Conservation (phyloP, 2,329 filamentous ascomycete genomes). For the Aspergillus piperis region DNA sequence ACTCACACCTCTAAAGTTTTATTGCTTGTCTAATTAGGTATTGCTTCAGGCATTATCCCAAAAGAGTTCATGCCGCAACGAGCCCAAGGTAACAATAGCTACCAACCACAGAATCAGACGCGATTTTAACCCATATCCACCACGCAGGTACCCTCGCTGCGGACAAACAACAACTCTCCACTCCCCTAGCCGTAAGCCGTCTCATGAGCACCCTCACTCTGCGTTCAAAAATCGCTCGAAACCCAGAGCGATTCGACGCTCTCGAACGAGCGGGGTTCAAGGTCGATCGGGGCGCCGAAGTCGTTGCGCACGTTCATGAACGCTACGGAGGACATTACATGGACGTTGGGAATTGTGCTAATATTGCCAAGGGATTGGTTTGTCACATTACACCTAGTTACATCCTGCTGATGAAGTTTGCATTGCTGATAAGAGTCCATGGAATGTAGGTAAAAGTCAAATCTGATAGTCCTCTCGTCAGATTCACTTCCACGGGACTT, state of each 20-base stretch:
- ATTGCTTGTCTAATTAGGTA: neutral
- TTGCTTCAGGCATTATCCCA: neutral
- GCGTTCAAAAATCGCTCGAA: conserved; percentile 29
- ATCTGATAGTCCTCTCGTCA: conserved; percentile 2
- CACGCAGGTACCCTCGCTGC: conserved; percentile 30
- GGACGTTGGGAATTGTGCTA: conserved; percentile 47
- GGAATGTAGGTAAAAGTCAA: conserved; percentile 46
- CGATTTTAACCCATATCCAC: conserved; percentile 9
- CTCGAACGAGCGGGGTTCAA: conserved; percentile 47
- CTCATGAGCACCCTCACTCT: conserved; percentile 17
- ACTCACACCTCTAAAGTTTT: neutral
- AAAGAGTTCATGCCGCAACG: neutral
- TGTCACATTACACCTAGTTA: neutral
- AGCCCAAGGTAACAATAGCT: neutral
- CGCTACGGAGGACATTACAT: conserved; percentile 52
- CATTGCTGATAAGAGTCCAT: neutral
- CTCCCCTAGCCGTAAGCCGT: neutral
- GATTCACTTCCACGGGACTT: conserved; percentile 44
- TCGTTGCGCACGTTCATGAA: conserved; percentile 43
- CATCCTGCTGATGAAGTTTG: neutral
- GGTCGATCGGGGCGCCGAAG: conserved; percentile 41
- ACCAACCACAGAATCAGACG: no score
- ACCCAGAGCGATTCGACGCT: conserved; percentile 43
- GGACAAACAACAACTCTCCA: conserved; percentile 20
- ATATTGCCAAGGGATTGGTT: conserved; percentile 31